Conservation (phyloP, 305 asterid genomes). For the Salvia sclarea region DNA sequence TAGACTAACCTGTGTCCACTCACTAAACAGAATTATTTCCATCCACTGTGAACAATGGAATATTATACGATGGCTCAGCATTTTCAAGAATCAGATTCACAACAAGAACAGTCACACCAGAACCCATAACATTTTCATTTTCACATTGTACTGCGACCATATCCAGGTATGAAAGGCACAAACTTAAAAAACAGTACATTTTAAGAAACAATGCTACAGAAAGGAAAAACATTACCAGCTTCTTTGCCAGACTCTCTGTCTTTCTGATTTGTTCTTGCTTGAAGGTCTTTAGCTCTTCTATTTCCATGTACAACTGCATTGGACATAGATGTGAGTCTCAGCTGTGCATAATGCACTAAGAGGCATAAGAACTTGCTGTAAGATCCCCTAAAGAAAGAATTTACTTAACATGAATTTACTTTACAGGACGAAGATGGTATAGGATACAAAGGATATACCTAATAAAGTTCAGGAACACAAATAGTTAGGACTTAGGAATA, state of each 20-base stretch:
- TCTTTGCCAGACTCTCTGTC: constrained; percentile 49
- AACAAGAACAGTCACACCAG: constrained; percentile 2
- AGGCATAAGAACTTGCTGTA: background rate
- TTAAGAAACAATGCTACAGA: constrained; percentile 15
- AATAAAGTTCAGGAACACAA: background rate
- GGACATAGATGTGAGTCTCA: constrained; percentile 26
- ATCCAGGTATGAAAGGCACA: constrained; percentile 19
- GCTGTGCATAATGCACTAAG: constrained; percentile 17
- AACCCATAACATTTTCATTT: constrained; percentile 20
- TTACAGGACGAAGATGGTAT: constrained; percentile 1
- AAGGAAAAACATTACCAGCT: constrained; percentile 56
- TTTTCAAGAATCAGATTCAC: background rate
- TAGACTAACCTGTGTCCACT: background rate
- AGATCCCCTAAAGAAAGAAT: background rate
- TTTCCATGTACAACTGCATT: constrained; percentile 58
- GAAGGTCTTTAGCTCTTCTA: constrained; percentile 55
- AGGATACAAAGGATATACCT: background rate
- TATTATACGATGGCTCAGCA: constrained; percentile 1
- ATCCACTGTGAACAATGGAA: background rate
- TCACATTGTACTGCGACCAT: constrained; percentile 14
- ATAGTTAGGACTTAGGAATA: background rate
- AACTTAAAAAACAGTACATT: background rate
- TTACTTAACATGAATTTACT: background rate
- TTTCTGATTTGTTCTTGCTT: constrained; percentile 50
- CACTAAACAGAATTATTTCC: background rate